Evolutionary conservation across 2,329 filamentous ascomycete species (phyloP).

Genomic region (Clarireedia hainanense): DNA sequence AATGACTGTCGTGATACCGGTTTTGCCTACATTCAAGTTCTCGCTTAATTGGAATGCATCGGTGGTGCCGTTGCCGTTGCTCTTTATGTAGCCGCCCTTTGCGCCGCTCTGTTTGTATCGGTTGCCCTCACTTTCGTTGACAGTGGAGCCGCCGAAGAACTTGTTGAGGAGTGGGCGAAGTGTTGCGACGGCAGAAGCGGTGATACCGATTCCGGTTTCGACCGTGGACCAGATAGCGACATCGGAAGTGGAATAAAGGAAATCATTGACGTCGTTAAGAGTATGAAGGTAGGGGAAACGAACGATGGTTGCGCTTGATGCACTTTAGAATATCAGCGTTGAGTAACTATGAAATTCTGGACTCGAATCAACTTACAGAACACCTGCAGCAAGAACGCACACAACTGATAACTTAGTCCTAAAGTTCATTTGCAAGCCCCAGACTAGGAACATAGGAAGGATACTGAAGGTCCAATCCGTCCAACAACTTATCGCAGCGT

Average conservation of each 20-base stretch:
- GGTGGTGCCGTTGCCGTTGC: no score
- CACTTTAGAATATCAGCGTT: conserved; percentile 18
- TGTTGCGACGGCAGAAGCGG: conserved; percentile 34
- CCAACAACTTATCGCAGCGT: conserved; percentile 21
- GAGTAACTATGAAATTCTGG: neutral
- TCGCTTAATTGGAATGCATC: no score
- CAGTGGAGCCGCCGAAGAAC: conserved; percentile 12
- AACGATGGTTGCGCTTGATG: conserved; percentile 36
- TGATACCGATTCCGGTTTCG: conserved; percentile 35
- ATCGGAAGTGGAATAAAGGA: conserved; percentile 34
- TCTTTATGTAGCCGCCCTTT: no score
- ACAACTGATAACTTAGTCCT: conserved; percentile 29
- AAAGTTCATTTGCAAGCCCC: conserved; percentile 23
- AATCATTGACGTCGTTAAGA: conserved; percentile 31
- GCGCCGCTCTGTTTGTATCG: no score
- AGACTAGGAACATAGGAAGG: conserved; percentile 24
- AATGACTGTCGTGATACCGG: no score
- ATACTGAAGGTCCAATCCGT: conserved; percentile 27
- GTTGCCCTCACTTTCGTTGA: no score
- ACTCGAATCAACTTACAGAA: conserved; percentile 29
- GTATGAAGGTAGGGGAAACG: conserved; percentile 35
- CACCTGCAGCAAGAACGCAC: conserved; percentile 29
- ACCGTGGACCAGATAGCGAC: conserved; percentile 37
- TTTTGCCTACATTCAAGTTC: no score
- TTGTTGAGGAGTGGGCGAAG: conserved; percentile 30